Percentiles rank a stretch among this genome's conserved stretches.
phyloP scores from a whole-genome alignment of 129 eudicot species.

The Ambrosia artemisiifolia region DNA sequence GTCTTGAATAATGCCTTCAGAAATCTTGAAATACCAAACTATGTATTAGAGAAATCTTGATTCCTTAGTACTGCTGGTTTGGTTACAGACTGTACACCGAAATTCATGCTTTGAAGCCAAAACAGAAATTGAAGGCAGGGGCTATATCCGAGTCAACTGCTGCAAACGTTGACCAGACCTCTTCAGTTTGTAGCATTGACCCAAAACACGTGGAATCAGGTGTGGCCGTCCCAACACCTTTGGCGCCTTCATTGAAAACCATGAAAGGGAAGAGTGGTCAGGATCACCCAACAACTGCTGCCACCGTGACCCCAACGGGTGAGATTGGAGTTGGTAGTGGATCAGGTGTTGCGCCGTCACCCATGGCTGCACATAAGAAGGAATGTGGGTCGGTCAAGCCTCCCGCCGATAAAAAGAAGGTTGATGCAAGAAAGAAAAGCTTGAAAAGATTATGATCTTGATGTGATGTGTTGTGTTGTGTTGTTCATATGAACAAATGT shows the following conservation, averaged over 20 bases:
- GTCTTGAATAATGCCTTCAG: too few species aligned
- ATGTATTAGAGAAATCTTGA: too few species aligned
- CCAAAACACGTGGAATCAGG: constrained; percentile 50
- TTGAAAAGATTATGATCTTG: constrained; percentile 61
- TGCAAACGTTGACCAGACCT: constrained; percentile 52
- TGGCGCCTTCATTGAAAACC: constrained; percentile 47
- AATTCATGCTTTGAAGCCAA: constrained; percentile 81
- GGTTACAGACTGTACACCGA: constrained; percentile 78
- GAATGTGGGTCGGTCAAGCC: constrained; percentile 51
- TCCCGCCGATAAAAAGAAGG: constrained; percentile 76
- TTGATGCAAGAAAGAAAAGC: constrained; percentile 92
- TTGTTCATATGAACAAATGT: constrained; percentile 19
- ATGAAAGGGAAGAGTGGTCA: constrained; percentile 47
- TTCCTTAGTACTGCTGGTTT: too few species aligned
- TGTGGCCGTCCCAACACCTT: constrained; percentile 40
- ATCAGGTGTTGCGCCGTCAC: constrained; percentile 38
- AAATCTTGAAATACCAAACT: too few species aligned
- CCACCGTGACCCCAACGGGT: constrained; percentile 27
- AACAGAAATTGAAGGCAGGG: constrained; percentile 64
- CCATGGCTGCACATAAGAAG: constrained; percentile 48
- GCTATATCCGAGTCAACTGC: constrained; percentile 63
- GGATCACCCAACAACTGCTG: constrained; percentile 38
- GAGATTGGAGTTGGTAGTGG: constrained; percentile 52
- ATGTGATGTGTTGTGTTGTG: too few species aligned
- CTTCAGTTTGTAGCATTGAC: constrained; percentile 49